Conservation (phyloP, 805 yeast genomes). For the Tetrapisispora nanseiensis region DNA sequence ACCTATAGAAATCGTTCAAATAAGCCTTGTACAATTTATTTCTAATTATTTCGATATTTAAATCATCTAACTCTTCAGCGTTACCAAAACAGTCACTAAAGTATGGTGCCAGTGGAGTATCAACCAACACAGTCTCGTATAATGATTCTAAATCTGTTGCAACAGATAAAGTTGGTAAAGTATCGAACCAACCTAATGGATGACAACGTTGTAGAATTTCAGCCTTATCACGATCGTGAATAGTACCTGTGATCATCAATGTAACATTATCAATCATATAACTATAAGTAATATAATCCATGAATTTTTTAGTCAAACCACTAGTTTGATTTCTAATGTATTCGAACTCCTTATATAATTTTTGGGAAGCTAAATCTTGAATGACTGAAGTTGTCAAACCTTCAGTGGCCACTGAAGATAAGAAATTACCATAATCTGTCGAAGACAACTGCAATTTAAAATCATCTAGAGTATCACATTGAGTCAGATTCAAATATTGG, state of each 20-base stretch:
- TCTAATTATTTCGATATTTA: conserved; percentile 90
- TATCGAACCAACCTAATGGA: conserved; percentile 97
- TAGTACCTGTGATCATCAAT: conserved; percentile 90
- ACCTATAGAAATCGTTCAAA: conserved; percentile 72
- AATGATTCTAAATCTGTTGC: conserved; percentile 93
- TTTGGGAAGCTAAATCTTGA: conserved; percentile 66
- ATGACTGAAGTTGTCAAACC: conserved; percentile 81
- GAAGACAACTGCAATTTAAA: conserved; percentile 87
- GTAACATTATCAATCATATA: conserved; percentile 98
- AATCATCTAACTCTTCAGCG: conserved; percentile 80
- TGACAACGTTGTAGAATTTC: conserved; percentile 88
- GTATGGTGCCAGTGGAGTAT: conserved; percentile 95
- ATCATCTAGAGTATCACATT: conserved; percentile 92
- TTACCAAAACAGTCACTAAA: conserved; percentile 84
- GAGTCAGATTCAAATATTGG: conserved; percentile 87
- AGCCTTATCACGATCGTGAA: conserved; percentile 84
- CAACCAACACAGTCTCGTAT: conserved; percentile 85
- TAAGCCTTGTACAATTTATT: conserved; percentile 89
- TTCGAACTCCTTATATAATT: conserved; percentile 73
- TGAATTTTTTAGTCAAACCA: conserved; percentile 66
- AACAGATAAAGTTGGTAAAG: conserved; percentile 86
- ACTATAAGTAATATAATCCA: conserved; percentile 90
- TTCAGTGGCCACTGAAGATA: conserved; percentile 64
- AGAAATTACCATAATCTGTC: conserved; percentile 89
- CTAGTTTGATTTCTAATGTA: conserved; percentile 78